phyloP scores from a whole-genome alignment of 192 early-diverging fungal genomes.

The Rhizoclosmatium sp. region DNA sequence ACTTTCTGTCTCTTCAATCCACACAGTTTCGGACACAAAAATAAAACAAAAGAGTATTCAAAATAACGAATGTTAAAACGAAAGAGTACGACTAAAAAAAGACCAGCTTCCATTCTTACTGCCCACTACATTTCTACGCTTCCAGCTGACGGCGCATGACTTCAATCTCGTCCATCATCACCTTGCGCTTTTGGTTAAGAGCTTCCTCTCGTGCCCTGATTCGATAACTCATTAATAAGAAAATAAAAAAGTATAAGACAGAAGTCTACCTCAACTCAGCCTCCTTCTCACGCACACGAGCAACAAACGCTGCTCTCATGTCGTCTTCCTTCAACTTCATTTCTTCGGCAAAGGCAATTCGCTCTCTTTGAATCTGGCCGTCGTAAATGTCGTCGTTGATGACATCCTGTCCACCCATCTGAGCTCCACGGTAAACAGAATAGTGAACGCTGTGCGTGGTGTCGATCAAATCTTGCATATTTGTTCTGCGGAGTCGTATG shows the following conservation, averaged over 20 bases:
- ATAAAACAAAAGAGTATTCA: too few species aligned
- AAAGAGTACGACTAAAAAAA: conserved; percentile 2
- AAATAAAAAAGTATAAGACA: background rate
- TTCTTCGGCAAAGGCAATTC: conserved; percentile 65
- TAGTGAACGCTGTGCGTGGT: conserved; percentile 96
- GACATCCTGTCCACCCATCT: conserved; percentile 71
- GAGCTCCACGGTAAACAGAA: conserved; percentile 92
- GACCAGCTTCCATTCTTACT: background rate
- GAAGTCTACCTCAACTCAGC: conserved; percentile 54
- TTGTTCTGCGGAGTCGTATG: conserved; percentile 68
- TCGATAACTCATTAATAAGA: background rate
- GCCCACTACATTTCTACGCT: background rate
- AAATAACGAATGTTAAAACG: background rate
- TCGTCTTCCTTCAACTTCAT: conserved; percentile 79
- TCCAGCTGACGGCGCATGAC: conserved; percentile 50
- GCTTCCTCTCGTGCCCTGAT: conserved; percentile 57
- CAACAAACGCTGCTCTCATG: conserved; percentile 69
- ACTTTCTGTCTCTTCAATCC: too few species aligned
- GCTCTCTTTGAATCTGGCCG: conserved; percentile 69
- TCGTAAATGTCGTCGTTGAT: conserved; percentile 82
- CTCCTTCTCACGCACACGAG: conserved; percentile 72
- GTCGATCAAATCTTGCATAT: conserved; percentile 97
- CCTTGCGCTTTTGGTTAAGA: conserved; percentile 55
- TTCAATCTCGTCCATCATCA: conserved; percentile 68
- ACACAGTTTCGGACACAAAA: too few species aligned